Percentiles rank a stretch among this genome's conserved stretches.
phyloP scores from a whole-genome alignment of 148 eudicot genomes.

The Selenicereus undatus region DNA sequence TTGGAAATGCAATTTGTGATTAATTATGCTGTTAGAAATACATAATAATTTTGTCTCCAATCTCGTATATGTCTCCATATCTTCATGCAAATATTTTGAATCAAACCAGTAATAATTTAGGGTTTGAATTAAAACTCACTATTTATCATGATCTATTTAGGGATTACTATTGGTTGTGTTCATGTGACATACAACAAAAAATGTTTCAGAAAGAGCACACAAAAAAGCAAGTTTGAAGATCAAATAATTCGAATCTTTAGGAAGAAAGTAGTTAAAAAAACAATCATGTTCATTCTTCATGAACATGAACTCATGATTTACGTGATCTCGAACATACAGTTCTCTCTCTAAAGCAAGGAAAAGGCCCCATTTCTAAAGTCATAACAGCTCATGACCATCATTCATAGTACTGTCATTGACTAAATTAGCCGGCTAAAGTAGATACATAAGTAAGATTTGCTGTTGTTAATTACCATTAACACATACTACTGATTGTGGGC shows the following conservation, averaged over 20 bases:
- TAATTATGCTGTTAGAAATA: too few relatives aligned
- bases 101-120: neutral
- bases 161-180: neutral
- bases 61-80: too few relatives aligned
- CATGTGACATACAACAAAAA: conserved; percentile 17
- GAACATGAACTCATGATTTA: conserved; percentile 28
- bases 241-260: conserved; percentile 15
- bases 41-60: neutral
- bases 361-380: conserved; percentile 21
- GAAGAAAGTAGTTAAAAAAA: neutral
- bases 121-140: neutral
- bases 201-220: conserved; percentile 22
- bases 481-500: neutral
- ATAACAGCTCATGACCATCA: conserved; percentile 28
- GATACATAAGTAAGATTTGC: conserved; percentile 10
- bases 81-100: neutral
- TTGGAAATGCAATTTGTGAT: neutral
- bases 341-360: conserved; percentile 19
- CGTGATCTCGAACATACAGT: conserved; percentile 12
- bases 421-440: conserved; percentile 25
- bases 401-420: conserved; percentile 16
- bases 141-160: neutral
- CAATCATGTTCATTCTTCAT: neutral
- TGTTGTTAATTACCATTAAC: too few relatives aligned
- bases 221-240: conserved; percentile 18